Evolutionary conservation across 306 rosid species (phyloP).

Genomic region (Elaeagnus macrophylla): DNA sequence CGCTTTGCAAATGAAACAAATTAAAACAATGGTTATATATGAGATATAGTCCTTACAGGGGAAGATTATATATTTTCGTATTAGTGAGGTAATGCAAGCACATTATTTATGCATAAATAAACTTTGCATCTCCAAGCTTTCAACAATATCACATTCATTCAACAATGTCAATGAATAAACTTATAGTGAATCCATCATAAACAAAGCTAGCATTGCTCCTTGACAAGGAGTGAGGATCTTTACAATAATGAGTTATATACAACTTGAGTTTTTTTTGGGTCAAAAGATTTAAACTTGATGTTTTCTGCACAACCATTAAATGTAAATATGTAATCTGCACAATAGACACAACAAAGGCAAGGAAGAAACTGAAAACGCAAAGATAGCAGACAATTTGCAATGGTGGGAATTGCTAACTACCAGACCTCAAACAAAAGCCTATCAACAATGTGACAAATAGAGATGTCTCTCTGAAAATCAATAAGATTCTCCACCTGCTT

Average conservation of each 20-base stretch:
- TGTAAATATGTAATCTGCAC: neutral
- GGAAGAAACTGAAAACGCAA: constrained; percentile 4
- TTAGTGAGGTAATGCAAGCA: no score
- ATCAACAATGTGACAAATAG: constrained; percentile 28
- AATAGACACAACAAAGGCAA: constrained; percentile 1
- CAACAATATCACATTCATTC: neutral
- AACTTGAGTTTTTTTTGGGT: no score
- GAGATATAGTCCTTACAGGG: no score
- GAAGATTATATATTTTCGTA: no score
- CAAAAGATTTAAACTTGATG: no score
- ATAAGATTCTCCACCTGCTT: no score
- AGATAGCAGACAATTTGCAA: constrained; percentile 20
- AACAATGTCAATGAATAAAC: neutral
- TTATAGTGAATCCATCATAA: neutral
- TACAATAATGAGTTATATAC: constrained; percentile 25
- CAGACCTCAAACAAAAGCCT: constrained; percentile 17
- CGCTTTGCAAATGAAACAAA: no score
- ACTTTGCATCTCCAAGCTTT: no score
- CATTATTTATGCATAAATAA: no score
- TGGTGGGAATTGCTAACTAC: constrained; percentile 29
- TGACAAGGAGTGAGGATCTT: constrained; percentile 18
- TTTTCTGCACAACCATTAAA: constrained; percentile 25
- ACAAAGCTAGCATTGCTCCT: constrained; percentile 11
- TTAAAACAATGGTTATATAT: no score
- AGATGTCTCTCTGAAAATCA: constrained; percentile 2